These are phyloP conservation scores for Aspergillus persii DNA, from an alignment of 2,329 filamentous ascomycete genomes.

Conservation along the genomic window DNA sequence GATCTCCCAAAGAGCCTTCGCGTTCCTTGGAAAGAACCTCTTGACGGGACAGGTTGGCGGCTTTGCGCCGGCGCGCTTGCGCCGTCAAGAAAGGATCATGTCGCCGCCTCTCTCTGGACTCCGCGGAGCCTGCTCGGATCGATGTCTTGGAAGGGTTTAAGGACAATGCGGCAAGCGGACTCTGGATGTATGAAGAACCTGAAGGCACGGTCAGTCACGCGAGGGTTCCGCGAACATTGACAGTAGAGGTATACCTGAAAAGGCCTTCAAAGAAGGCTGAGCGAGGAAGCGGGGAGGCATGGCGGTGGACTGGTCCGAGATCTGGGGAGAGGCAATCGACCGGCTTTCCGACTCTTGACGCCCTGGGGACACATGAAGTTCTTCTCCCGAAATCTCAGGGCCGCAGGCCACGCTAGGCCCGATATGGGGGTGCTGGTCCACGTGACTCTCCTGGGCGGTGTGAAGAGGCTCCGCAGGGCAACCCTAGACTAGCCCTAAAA, in stretches of 20 bases:
- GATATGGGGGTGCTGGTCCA: conserved; percentile 1
- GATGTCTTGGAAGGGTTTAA: conserved; percentile 51
- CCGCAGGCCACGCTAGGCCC: conserved; percentile 26
- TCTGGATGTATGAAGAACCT: conserved; percentile 32
- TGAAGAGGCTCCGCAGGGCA: conserved; percentile 4
- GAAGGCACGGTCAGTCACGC: neutral
- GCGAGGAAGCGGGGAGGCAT: conserved; percentile 69
- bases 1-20: conserved; percentile 67
- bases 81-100: conserved; percentile 81
- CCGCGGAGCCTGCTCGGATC: conserved; percentile 63
- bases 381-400: conserved; percentile 32
- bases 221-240: too few relatives aligned
- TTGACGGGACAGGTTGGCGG: conserved; percentile 75
- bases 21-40: conserved; percentile 66
- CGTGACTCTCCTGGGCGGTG: conserved; percentile 15
- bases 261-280: conserved; percentile 58
- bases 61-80: conserved; percentile 78
- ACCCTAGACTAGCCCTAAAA: conserved; percentile 37
- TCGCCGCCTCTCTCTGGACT: conserved; percentile 63
- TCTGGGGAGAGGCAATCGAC: neutral
- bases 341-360: conserved; percentile 2
- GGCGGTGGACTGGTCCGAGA: conserved; percentile 24
- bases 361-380: conserved; percentile 7
- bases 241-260: conserved; percentile 52
- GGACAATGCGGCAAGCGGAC: conserved; percentile 52